Conservation (phyloP, 331 rosid genomes). For the Phaseolus coccineus region DNA sequence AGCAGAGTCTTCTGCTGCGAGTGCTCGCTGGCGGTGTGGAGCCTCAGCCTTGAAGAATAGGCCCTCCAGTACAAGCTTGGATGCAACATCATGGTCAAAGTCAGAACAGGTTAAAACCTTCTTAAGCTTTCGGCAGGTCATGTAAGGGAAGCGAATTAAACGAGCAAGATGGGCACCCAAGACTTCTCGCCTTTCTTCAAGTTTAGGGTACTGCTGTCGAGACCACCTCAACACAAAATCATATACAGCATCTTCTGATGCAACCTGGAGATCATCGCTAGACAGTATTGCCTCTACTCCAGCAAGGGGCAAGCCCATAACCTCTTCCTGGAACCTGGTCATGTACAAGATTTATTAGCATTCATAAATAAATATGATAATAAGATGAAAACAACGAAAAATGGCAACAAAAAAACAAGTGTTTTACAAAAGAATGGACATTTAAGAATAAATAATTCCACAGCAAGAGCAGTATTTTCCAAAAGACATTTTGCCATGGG, state of each 20-base stretch:
- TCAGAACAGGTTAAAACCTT: constrained; percentile 87
- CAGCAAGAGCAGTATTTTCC: not conserved
- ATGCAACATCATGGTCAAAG: constrained; percentile 83
- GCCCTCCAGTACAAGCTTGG: constrained; percentile 90
- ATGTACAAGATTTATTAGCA: constrained; percentile 40
- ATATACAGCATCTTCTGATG: constrained; percentile 96
- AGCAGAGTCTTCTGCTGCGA: constrained; percentile 79
- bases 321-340: constrained; percentile 87
- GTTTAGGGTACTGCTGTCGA: constrained; percentile 64
- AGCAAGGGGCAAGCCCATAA: constrained; percentile 84
- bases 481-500: not conserved
- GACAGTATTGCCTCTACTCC: constrained; percentile 90
- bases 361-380: not conserved
- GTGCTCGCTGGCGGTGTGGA: constrained; percentile 85
- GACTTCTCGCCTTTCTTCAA: constrained; percentile 85
- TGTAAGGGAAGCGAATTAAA: constrained; percentile 84
- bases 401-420: constrained; percentile 18
- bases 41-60: constrained; percentile 91
- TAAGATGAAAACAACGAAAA: constrained; percentile 24
- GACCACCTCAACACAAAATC: constrained; percentile 95
- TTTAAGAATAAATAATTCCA: constrained; percentile 3
- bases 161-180: constrained; percentile 75
- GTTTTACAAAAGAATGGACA: constrained; percentile 22
- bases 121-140: constrained; percentile 91
- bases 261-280: constrained; percentile 93